Conservation (phyloP, 2,329 filamentous ascomycete genomes). For the Setomelanomma holmii region DNA sequence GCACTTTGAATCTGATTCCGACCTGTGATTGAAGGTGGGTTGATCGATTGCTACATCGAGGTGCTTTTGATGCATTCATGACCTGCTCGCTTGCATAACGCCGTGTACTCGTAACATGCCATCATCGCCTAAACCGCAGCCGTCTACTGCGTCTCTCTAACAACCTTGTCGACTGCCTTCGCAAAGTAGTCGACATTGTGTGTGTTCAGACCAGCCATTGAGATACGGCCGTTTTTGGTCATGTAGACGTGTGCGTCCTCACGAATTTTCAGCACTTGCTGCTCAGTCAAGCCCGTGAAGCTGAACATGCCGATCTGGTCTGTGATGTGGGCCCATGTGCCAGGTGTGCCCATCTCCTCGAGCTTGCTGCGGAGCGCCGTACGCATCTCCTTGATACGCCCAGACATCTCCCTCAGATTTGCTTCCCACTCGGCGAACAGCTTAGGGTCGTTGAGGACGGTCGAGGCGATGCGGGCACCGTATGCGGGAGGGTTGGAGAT, state of each 20-base stretch:
- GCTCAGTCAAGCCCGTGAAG: slow-evolving; percentile 80
- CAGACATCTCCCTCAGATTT: slow-evolving; percentile 91
- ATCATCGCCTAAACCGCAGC: background rate
- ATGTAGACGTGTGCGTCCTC: slow-evolving; percentile 81
- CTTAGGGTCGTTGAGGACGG: slow-evolving; percentile 79
- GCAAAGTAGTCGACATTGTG: slow-evolving; percentile 93
- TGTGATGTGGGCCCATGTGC: slow-evolving; percentile 95
- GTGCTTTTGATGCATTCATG: slow-evolving; percentile 1
- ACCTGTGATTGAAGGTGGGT: background rate
- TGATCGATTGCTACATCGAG: background rate
- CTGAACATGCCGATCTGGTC: slow-evolving; percentile 99
- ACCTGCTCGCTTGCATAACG: background rate
- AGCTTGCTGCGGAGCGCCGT: slow-evolving; percentile 77
- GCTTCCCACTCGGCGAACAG: slow-evolving; percentile 93
- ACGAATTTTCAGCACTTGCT: slow-evolving; percentile 74
- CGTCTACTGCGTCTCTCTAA: slow-evolving; percentile 61
- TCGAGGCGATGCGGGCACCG: slow-evolving; percentile 85
- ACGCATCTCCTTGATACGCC: slow-evolving; percentile 93
- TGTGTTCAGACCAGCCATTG: slow-evolving; percentile 96
- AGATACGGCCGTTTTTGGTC: slow-evolving; percentile 97
- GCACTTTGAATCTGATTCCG: background rate
- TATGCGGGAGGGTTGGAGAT: slow-evolving; percentile 97
- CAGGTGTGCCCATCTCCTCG: slow-evolving; percentile 84
- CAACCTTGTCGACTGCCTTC: slow-evolving; percentile 84
- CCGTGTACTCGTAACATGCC: slow-evolving; percentile 5